Conservation (phyloP, 306 rosid species). For the Prinsepia uniflora region DNA sequence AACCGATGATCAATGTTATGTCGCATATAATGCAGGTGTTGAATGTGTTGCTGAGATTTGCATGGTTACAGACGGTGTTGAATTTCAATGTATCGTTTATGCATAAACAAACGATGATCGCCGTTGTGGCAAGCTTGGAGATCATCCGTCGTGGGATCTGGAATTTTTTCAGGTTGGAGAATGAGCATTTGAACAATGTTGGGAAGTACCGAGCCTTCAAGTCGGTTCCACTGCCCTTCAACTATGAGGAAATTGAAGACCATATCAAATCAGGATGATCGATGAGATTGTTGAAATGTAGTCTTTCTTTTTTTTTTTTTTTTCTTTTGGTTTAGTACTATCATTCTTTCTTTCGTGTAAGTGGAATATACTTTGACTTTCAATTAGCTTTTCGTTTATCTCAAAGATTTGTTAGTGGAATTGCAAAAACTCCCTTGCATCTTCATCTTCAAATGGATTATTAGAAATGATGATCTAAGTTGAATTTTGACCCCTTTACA, state of each 20-base stretch:
- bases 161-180: slow-evolving; percentile 76
- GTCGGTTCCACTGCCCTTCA: slow-evolving; percentile 68
- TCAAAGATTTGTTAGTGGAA: too few relatives aligned
- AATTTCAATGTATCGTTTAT: slow-evolving; percentile 31
- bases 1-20: background rate
- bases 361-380: too few relatives aligned
- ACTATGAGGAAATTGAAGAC: slow-evolving; percentile 46
- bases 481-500: too few relatives aligned
- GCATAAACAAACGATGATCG: slow-evolving; percentile 40
- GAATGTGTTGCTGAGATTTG: slow-evolving; percentile 66
- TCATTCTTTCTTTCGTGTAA: too few relatives aligned
- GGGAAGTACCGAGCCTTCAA: slow-evolving; percentile 77
- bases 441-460: too few relatives aligned
- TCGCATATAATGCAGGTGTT: too few relatives aligned
- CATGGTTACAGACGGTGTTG: slow-evolving; percentile 63
- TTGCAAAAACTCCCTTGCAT: too few relatives aligned
- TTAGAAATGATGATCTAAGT: too few relatives aligned
- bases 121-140: slow-evolving; percentile 51
- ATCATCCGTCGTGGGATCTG: slow-evolving; percentile 74
- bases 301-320: too few relatives aligned
- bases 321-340: too few relatives aligned
- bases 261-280: slow-evolving; percentile 28
- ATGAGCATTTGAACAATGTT: slow-evolving; percentile 75
- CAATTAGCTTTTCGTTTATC: too few relatives aligned
- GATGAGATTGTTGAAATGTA: too few relatives aligned